A percentile compares a stretch with the other conserved stretches of the same genome.
These are phyloP conservation scores for Lotus japonicus DNA, from an alignment of 306 rosid genomes.

Conservation along the genomic window DNA sequence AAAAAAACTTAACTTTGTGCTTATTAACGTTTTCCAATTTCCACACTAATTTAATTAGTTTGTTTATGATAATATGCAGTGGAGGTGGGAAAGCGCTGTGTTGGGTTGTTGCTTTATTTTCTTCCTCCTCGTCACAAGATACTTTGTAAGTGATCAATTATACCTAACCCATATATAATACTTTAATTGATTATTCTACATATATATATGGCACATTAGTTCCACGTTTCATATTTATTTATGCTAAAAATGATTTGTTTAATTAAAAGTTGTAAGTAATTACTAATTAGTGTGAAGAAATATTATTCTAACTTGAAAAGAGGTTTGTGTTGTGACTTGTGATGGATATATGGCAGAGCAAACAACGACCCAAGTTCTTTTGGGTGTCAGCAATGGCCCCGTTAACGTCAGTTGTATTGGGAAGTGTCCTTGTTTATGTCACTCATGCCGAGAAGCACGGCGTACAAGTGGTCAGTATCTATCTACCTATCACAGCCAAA, in stretches of 20 bases:
- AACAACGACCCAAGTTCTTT: constrained; percentile 64
- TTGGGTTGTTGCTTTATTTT: constrained; percentile 80
- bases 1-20: no score
- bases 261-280: no score
- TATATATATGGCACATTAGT: neutral
- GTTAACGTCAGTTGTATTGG: constrained; percentile 60
- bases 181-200: neutral
- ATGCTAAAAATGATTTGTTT: no score
- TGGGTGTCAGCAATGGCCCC: constrained; percentile 99
- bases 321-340: neutral
- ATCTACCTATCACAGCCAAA: neutral
- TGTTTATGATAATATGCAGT: constrained; percentile 54
- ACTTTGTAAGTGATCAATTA: constrained; percentile 71
- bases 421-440: constrained; percentile 71
- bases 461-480: constrained; percentile 72
- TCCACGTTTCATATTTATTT: constrained; percentile 5
- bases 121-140: constrained; percentile 70
- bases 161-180: constrained; percentile 14
- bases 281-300: no score
- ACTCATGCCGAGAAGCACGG: constrained; percentile 95
- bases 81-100: constrained; percentile 97
- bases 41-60: no score
- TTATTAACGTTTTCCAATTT: no score
- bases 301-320: neutral
- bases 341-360: constrained; percentile 57